Evolutionary conservation across 2,329 filamentous ascomycete genomes (phyloP), one percentile per base, ranked within the genome.

Genomic region (Xylariales sp.): DNA sequence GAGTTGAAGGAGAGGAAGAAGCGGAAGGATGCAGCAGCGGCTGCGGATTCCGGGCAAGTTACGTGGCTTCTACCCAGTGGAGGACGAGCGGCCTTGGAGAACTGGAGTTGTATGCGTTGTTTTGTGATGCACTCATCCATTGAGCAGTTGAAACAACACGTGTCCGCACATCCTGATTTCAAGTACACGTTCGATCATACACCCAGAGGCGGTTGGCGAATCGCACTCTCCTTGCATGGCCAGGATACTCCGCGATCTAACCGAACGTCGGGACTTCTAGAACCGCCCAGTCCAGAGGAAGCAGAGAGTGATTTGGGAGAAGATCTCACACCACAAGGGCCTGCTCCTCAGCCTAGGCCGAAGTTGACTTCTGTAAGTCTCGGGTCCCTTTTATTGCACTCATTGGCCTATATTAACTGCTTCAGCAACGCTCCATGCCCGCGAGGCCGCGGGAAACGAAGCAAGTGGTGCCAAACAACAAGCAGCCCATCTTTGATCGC

Each of bases 401-500:
- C n/a, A n/a, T n/a, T 27, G 24, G 24, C 24, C 8, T 27, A n/a
- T 32, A 14, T 15, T 32, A 15, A 40, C 6, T 14, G 20, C 32
- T 22, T 11, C 21, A 34, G 31, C 27, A 20, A 31, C 20, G 31
- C 8, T 6, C 31, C 33, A 32, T 24, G 3, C 14, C 38, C 32
- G 50, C 42, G 21, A 43, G 41, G 36, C 38, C 40, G 19, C 46
- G 51, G 42, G 49, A 59, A 44, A 54, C 61, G 43, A 65, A 62
- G 49, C 54, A 70, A 18, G 41, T 69, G 18, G 68, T 79, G 24
- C 76, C 75, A 6, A 56, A 68, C 4, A 74, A 67, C 7, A 68
- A 66, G 19, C 72, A 76, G 42, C 68, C 69, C 5, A 65, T 80
- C n/a, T 80, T 71, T 45, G 74, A 80, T 51, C 69, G 74, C 2